Evolutionary conservation across 345 rosid genomes (phyloP).

Genomic region (Linum tenue): DNA sequence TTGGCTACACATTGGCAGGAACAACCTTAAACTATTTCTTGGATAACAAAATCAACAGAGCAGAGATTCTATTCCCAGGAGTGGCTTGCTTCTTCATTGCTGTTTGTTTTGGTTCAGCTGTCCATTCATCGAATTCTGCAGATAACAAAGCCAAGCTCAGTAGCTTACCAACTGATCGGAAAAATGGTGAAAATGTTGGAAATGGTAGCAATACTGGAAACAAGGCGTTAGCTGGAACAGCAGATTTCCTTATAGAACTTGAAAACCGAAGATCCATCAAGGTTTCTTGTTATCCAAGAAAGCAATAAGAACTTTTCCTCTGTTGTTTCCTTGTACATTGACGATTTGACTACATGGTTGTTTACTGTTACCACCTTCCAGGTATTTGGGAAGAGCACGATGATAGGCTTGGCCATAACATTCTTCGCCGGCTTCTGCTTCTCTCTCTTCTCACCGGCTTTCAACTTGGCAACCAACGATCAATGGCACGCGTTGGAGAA

Average conservation of each 20-base stretch:
- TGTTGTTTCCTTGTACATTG: not conserved
- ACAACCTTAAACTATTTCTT: constrained; percentile 79
- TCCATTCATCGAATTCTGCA: constrained; percentile 65
- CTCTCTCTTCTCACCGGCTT: constrained; percentile 79
- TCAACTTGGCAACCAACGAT: constrained; percentile 82
- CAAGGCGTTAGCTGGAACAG: constrained; percentile 46
- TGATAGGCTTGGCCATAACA: constrained; percentile 48
- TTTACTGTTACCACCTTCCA: constrained; percentile 5
- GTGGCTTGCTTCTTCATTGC: constrained; percentile 79
- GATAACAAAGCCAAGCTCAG: constrained; percentile 58
- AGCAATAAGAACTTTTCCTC: not conserved
- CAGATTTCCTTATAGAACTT: constrained; percentile 48
- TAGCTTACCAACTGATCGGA: constrained; percentile 20
- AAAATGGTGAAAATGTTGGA: constrained; percentile 21
- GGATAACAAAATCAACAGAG: constrained; percentile 65
- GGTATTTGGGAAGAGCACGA: constrained; percentile 68
- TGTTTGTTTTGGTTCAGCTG: constrained; percentile 65
- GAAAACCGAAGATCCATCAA: constrained; percentile 67
- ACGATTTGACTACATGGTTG: too few species aligned
- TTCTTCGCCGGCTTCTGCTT: constrained; percentile 71
- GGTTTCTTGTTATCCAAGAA: constrained; percentile 21
- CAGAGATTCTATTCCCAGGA: constrained; percentile 71
- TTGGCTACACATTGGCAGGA: constrained; percentile 33
- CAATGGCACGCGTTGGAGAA: constrained; percentile 65
- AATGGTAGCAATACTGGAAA: constrained; percentile 14